Conservation (phyloP, 2,329 filamentous ascomycete species). For the Claviceps maximensis region DNA sequence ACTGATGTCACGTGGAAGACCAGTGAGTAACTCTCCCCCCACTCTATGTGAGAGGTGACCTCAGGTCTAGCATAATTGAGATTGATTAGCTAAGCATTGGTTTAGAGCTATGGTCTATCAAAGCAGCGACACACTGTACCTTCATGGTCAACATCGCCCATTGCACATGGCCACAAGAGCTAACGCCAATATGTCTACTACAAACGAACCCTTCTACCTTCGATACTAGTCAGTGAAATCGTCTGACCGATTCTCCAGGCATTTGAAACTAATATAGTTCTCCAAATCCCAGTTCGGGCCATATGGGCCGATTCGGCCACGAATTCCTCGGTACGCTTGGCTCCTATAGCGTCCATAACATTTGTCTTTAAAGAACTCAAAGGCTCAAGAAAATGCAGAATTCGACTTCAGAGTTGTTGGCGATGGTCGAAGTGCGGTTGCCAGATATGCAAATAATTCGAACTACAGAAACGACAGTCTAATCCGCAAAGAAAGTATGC, state of each 20-base stretch:
- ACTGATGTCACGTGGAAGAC: slow-evolving; percentile 3
- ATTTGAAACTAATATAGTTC: neutral
- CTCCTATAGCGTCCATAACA: neutral
- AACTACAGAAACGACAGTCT: slow-evolving; percentile 98
- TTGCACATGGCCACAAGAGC: neutral
- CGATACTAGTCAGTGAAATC: slow-evolving; percentile 74
- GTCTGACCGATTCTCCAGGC: slow-evolving; percentile 1
- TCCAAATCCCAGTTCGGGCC: slow-evolving; percentile 59
- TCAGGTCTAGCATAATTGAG: neutral
- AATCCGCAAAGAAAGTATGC: slow-evolving; percentile 96
- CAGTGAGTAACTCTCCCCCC: neutral
- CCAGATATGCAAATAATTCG: slow-evolving; percentile 97
- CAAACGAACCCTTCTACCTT: slow-evolving; percentile 81
- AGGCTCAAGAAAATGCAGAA: slow-evolving; percentile 41
- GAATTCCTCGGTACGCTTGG: slow-evolving; percentile 70
- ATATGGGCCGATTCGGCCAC: slow-evolving; percentile 93
- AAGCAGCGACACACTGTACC: neutral
- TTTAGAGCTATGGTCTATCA: neutral
- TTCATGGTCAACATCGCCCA: neutral
- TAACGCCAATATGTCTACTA: slow-evolving; percentile 39
- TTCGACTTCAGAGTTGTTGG: slow-evolving; percentile 91
- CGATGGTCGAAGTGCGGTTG: slow-evolving; percentile 84
- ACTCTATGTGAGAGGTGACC: neutral
- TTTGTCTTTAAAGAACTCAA: neutral
- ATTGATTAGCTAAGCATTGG: slow-evolving; percentile 1